Evolutionary conservation across 2,329 filamentous ascomycete genomes (phyloP).

Genomic region (Xylariaceae sp.): DNA sequence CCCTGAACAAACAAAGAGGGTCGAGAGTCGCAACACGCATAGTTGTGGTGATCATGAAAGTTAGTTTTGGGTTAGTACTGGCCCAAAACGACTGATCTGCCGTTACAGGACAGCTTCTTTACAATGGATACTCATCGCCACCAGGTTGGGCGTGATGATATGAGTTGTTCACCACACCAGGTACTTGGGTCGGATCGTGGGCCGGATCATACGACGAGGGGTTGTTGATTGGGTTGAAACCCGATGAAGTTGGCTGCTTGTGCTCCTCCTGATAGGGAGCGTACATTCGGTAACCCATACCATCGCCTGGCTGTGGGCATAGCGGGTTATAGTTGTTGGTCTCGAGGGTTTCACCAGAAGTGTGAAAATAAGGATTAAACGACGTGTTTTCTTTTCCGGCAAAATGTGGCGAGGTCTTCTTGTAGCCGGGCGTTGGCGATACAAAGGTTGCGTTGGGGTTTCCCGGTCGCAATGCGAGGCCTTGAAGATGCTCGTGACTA

Average conservation of each 20-base stretch:
- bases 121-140: constrained; percentile 20
- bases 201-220: constrained; percentile 22
- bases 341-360: constrained; percentile 24
- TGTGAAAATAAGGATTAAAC: constrained; percentile 29
- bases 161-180: constrained; percentile 16
- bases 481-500: constrained; percentile 34
- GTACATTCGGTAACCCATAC: constrained; percentile 27
- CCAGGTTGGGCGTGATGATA: constrained; percentile 21
- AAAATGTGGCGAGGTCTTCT: constrained; percentile 25
- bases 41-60: background rate
- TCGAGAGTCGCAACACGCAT: background rate
- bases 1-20: background rate
- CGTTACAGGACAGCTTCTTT: background rate
- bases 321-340: constrained; percentile 33
- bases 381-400: constrained; percentile 33
- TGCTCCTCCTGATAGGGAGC: constrained; percentile 28
- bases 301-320: constrained; percentile 31
- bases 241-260: constrained; percentile 18
- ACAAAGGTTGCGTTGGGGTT: constrained; percentile 35
- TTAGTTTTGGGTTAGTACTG: background rate
- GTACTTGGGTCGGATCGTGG: constrained; percentile 24
- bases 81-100: background rate
- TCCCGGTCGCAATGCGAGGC: constrained; percentile 34
- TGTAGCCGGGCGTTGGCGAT: constrained; percentile 28
- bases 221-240: constrained; percentile 30